Percentiles rank a stretch among this genome's conserved stretches.
Conservation (phyloP, 164 flowering plant genomes). For the Litsea cubeba region DNA sequence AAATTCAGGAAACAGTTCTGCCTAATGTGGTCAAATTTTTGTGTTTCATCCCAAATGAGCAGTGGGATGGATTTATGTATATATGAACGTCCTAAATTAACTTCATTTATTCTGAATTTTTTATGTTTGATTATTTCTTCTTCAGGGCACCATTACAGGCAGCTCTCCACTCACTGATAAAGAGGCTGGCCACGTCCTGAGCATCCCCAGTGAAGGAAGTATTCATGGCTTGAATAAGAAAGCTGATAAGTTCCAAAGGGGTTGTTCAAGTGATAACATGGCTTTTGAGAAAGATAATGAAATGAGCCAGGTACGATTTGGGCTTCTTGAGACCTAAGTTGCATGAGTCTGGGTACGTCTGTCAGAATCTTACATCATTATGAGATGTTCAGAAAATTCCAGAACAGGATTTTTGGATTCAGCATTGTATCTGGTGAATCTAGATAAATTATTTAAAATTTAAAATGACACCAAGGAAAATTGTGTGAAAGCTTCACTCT, state of each 20-base stretch:
- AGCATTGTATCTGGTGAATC: no score
- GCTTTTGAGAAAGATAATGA: conserved; percentile 27
- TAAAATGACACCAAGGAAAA: neutral
- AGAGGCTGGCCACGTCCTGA: conserved; percentile 10
- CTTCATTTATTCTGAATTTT: neutral
- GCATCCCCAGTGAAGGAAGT: conserved; percentile 7
- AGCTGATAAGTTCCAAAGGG: conserved; percentile 14
- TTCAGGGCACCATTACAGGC: conserved; percentile 19
- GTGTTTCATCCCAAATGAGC: neutral
- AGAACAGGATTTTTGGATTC: neutral
- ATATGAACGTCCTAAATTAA: neutral
- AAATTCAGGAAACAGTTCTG: no score
- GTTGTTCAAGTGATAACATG: conserved; percentile 19
- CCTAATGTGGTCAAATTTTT: neutral
- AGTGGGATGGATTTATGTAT: neutral
- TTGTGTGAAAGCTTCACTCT: neutral
- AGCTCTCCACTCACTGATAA: conserved; percentile 5
- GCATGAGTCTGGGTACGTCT: neutral
- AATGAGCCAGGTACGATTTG: conserved; percentile 45
- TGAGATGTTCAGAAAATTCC: no score
- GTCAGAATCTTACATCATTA: no score
- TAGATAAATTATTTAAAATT: no score
- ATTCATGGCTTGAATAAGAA: conserved; percentile 13
- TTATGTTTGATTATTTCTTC: conserved; percentile 2
- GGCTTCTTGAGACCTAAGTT: neutral